These are phyloP conservation scores for Blastocladiella britannica DNA, from an alignment of 192 early-diverging fungal genomes.

Conservation along the genomic window DNA sequence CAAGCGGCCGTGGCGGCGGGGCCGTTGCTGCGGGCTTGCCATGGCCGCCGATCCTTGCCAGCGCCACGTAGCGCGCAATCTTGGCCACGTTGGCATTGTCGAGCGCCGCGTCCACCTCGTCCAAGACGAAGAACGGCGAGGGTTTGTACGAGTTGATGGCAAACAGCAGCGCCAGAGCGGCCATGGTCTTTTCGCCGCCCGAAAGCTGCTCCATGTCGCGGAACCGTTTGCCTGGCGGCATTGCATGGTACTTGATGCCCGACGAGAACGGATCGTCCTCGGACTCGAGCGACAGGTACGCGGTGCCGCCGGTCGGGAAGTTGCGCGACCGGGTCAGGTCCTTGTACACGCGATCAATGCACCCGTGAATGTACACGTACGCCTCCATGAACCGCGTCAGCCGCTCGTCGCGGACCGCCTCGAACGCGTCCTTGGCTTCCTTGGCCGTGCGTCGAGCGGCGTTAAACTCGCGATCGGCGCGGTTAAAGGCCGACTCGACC, in stretches of 20 bases:
- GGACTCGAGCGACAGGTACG: conserved; percentile 80
- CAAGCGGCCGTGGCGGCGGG: conserved; percentile 14
- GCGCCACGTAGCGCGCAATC: conserved; percentile 71
- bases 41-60: conserved; percentile 36
- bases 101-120: conserved; percentile 96
- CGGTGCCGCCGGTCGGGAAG: conserved; percentile 84
- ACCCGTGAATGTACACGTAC: conserved; percentile 69
- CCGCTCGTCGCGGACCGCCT: conserved; percentile 53
- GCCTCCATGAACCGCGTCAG: conserved; percentile 59
- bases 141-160: conserved; percentile 88
- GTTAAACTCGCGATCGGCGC: conserved; percentile 70
- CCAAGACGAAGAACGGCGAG: conserved; percentile 96
- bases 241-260: conserved; percentile 93
- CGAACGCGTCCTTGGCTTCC: conserved; percentile 61
- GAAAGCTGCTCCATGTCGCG: conserved; percentile 97
- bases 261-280: conserved; percentile 85
- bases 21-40: conserved; percentile 1
- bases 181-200: conserved; percentile 97
- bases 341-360: conserved; percentile 92
- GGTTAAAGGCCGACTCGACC: conserved; percentile 51
- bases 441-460: conserved; percentile 57
- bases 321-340: conserved; percentile 67
- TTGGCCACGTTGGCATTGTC: conserved; percentile 90
- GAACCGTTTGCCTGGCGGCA: conserved; percentile 99
- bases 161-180: conserved; percentile 86